Conservation (phyloP, 768 basidiomycete genomes). For the Lentinula lateritia region DNA sequence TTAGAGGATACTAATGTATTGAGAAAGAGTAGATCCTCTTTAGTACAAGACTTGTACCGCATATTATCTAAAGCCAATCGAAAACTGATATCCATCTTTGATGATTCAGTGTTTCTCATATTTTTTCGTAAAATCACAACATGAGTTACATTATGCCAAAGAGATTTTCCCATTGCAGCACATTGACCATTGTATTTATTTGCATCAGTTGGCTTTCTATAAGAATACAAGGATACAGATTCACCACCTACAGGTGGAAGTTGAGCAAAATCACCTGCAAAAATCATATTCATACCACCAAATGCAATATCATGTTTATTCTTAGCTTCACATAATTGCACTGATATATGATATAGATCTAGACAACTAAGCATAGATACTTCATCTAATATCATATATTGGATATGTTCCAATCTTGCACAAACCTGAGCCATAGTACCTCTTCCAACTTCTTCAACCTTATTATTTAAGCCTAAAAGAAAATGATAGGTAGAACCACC, state of each 20-base stretch:
- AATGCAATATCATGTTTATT: conserved; percentile 11
- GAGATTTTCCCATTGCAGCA: conserved; percentile 17
- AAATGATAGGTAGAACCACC: conserved; percentile 21
- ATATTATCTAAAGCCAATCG: conserved; percentile 16
- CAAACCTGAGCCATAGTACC: neutral
- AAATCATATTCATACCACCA: conserved; percentile 24
- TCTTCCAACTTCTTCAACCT: neutral
- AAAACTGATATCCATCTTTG: conserved; percentile 27
- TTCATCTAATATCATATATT: conserved; percentile 14
- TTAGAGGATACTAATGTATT: conserved; percentile 12
- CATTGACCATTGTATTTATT: conserved; percentile 10
- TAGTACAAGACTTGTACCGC: neutral
- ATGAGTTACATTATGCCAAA: conserved; percentile 25
- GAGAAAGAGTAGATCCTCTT: conserved; percentile 29
- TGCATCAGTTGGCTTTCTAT: conserved; percentile 7
- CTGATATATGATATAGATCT: conserved; percentile 20
- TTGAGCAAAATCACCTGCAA: conserved; percentile 31
- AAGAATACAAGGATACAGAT: conserved; percentile 17
- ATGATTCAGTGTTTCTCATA: conserved; percentile 21
- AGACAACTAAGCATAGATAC: conserved; percentile 21
- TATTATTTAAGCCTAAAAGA: conserved; percentile 14
- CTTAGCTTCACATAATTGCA: conserved; percentile 7
- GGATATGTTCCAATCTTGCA: conserved; percentile 14
- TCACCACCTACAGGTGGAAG: conserved; percentile 19
- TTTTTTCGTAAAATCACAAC: conserved; percentile 22